A percentile compares a stretch with the other conserved stretches of the same genome.
phyloP scores from a whole-genome alignment of 148 eudicot species.

The Simmondsia chinensis region DNA sequence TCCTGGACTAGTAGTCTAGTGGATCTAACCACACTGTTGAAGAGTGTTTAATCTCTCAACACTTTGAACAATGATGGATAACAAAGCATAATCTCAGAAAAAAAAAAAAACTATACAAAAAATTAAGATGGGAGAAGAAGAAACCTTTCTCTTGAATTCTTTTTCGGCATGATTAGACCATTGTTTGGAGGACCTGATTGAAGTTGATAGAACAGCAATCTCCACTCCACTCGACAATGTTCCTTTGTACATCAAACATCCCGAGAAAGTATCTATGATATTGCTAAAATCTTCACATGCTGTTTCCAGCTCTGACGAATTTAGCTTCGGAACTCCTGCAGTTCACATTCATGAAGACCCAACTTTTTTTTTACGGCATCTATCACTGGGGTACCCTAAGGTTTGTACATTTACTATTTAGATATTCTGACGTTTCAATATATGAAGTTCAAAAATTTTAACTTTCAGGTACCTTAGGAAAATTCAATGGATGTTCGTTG shows the following conservation, averaged over 20 bases:
- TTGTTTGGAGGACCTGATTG: constrained; percentile 29
- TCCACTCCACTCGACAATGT: constrained; percentile 39
- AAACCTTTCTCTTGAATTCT: constrained; percentile 35
- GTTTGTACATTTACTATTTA: no score
- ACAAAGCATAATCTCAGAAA: no score
- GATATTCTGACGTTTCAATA: no score
- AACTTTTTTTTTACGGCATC: no score
- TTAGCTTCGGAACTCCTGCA: constrained; percentile 38
- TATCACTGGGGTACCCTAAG: no score
- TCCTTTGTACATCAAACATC: constrained; percentile 41
- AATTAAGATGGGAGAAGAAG: not conserved
- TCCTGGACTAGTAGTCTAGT: no score
- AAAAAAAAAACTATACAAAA: not conserved
- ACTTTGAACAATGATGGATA: no score
- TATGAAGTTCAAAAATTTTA: no score
- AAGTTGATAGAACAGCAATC: constrained; percentile 35
- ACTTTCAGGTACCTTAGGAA: no score
- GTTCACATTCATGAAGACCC: not conserved
- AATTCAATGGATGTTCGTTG: no score
- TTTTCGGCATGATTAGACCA: constrained; percentile 28
- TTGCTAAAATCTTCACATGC: constrained; percentile 51
- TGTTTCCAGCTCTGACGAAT: constrained; percentile 27
- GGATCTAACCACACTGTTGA: no score
- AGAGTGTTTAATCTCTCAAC: no score
- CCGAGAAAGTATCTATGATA: constrained; percentile 33